Conservation (phyloP, 2,329 filamentous ascomycete species). For the Penicillium carneum region DNA sequence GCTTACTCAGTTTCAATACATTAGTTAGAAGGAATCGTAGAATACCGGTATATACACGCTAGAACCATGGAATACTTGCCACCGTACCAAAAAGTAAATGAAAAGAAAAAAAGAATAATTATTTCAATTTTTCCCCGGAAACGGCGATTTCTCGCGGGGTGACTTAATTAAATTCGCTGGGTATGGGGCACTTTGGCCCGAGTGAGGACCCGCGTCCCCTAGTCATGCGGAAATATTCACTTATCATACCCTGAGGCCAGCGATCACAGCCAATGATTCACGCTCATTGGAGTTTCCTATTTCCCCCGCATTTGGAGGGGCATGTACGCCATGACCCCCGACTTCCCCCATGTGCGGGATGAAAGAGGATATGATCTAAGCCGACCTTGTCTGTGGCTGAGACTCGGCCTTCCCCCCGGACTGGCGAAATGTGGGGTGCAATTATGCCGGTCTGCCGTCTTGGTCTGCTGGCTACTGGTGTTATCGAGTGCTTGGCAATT, state of each 20-base stretch:
- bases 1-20: not conserved
- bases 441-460: slow-evolving; percentile 10
- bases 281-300: not conserved
- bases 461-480: not conserved
- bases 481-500: not conserved
- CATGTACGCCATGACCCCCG: not conserved
- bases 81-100: not conserved
- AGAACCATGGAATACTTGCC: not conserved
- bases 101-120: not conserved
- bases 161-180: too few relatives aligned
- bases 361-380: not conserved
- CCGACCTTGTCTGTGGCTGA: not conserved
- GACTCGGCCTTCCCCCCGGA: slow-evolving; percentile 15
- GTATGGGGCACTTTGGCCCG: not conserved
- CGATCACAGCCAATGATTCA: not conserved
- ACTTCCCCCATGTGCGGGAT: not conserved
- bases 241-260: too few relatives aligned
- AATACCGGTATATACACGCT: not conserved
- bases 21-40: not conserved
- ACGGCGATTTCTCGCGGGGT: not conserved
- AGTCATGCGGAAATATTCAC: not conserved
- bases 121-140: not conserved
- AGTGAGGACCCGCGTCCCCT: not conserved
- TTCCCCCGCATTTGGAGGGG: slow-evolving; percentile 1
- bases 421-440: slow-evolving; percentile 14